Evolutionary conservation across 768 basidiomycete genomes (phyloP).

Genomic region (Serendipita sp.): DNA sequence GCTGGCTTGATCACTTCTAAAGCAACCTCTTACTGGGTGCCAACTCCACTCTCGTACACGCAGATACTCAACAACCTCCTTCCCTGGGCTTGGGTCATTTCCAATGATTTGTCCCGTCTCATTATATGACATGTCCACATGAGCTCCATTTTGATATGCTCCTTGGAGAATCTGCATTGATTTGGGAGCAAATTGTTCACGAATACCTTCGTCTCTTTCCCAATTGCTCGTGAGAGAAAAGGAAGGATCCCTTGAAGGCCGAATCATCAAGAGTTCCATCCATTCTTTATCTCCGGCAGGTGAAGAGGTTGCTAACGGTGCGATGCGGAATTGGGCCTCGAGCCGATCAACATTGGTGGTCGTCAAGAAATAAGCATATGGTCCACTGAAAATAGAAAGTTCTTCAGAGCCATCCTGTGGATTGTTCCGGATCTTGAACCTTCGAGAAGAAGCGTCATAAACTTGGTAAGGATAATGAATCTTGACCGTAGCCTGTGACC

Average conservation of each 20-base stretch:
- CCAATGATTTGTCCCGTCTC: slow-evolving; percentile 24
- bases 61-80: slow-evolving; percentile 55
- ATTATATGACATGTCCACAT: slow-evolving; percentile 45
- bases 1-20: neutral
- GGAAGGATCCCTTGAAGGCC: slow-evolving; percentile 49
- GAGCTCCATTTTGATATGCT: slow-evolving; percentile 70
- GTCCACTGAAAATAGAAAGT: slow-evolving; percentile 34
- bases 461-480: slow-evolving; percentile 35
- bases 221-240: slow-evolving; percentile 13
- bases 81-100: slow-evolving; percentile 29
- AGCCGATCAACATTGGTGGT: slow-evolving; percentile 74
- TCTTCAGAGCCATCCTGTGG: neutral
- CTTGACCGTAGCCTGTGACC: slow-evolving; percentile 47
- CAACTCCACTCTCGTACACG: slow-evolving; percentile 75
- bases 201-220: slow-evolving; percentile 26
- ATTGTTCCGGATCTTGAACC: slow-evolving; percentile 23
- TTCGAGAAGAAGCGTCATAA: slow-evolving; percentile 38
- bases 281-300: slow-evolving; percentile 27
- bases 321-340: slow-evolving; percentile 67
- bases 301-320: slow-evolving; percentile 39
- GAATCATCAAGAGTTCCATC: slow-evolving; percentile 62
- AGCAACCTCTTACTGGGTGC: slow-evolving; percentile 46
- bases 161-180: slow-evolving; percentile 36
- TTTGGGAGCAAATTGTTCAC: slow-evolving; percentile 37
- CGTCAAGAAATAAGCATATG: slow-evolving; percentile 75